These are phyloP conservation scores for Omphalea diandra DNA, from an alignment of 441 rosid genomes.

Conservation along the genomic window DNA sequence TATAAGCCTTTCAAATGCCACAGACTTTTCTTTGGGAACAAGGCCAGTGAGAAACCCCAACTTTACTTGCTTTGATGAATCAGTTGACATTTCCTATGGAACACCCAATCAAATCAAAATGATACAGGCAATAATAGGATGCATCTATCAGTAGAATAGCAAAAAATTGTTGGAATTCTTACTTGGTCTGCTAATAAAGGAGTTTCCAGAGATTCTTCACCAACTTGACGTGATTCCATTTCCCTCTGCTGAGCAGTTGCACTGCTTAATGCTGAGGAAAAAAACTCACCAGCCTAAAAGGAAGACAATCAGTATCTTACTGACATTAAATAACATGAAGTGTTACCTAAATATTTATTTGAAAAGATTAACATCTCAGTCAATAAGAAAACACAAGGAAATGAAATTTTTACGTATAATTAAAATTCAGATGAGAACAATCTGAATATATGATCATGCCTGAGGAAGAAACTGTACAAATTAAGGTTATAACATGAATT, in stretches of 20 bases:
- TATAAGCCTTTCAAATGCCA: slow-evolving; percentile 89
- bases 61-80: slow-evolving; percentile 84
- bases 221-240: slow-evolving; percentile 47
- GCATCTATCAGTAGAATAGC: neutral
- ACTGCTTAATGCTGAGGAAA: slow-evolving; percentile 58
- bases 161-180: slow-evolving; percentile 9
- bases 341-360: neutral
- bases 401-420: neutral
- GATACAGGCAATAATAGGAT: slow-evolving; percentile 17
- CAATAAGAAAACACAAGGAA: neutral
- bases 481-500: neutral
- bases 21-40: slow-evolving; percentile 77
- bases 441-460: neutral
- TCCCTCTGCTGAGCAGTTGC: slow-evolving; percentile 77
- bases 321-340: neutral
- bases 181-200: slow-evolving; percentile 75
- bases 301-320: slow-evolving; percentile 15
- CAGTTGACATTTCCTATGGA: slow-evolving; percentile 58
- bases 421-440: slow-evolving; percentile 6
- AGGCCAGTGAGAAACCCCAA: slow-evolving; percentile 82
- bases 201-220: slow-evolving; percentile 66
- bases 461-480: neutral
- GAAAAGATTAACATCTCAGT: neutral
- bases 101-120: slow-evolving; percentile 13
- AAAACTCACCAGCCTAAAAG: slow-evolving; percentile 75